Conservation (phyloP, 2,329 filamentous ascomycete species). For the Tolypocladium cylindrosporum region DNA sequence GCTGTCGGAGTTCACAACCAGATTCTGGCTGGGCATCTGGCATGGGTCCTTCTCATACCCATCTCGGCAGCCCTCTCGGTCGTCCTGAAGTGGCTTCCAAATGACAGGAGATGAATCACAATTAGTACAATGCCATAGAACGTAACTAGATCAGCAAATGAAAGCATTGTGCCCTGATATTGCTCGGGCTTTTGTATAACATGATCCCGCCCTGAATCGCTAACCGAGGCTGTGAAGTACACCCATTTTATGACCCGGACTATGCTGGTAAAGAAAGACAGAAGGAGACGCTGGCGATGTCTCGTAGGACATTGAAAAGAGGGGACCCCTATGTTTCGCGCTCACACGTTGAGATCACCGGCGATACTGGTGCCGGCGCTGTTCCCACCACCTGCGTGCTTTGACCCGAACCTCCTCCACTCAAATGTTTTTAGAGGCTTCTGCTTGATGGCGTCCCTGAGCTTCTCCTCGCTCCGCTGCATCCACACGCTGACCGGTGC, state of each 20-base stretch:
- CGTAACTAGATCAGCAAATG: not conserved
- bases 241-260: not conserved
- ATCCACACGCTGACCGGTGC: constrained; percentile 27
- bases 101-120: constrained; percentile 8
- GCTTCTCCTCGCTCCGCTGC: constrained; percentile 28
- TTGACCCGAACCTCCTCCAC: constrained; percentile 12
- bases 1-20: constrained; percentile 55
- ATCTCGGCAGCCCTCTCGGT: constrained; percentile 17
- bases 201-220: not conserved
- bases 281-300: not conserved
- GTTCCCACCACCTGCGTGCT: not conserved
- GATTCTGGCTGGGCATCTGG: constrained; percentile 49
- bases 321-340: not conserved
- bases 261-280: not conserved
- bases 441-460: constrained; percentile 27
- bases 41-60: constrained; percentile 22
- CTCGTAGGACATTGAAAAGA: too few species aligned
- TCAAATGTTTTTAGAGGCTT: constrained; percentile 27
- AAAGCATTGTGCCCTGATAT: too few species aligned
- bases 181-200: not conserved
- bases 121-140: not conserved
- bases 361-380: not conserved
- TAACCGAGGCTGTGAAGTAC: too few species aligned
- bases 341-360: constrained; percentile 2
- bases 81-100: constrained; percentile 15